Percentiles rank a stretch among this genome's conserved stretches.
Evolutionary conservation across 2,329 filamentous ascomycete species (phyloP).

Genomic region (Alternaria sp.): DNA sequence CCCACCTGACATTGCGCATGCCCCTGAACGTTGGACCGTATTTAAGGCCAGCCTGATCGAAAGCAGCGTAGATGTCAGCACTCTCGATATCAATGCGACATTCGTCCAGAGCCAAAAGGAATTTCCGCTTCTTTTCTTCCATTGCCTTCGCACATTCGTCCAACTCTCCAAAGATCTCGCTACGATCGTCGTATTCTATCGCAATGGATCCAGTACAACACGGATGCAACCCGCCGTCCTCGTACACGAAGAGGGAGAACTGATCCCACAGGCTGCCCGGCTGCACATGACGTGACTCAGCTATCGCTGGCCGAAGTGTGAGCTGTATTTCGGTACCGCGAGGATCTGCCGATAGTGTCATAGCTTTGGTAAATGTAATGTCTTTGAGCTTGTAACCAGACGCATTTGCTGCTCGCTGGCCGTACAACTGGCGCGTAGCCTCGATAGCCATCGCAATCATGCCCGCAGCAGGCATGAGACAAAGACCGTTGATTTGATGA

Average conservation of each 20-base stretch:
- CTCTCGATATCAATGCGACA: slow-evolving; percentile 13
- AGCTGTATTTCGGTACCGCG: slow-evolving; percentile 26
- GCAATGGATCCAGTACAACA: slow-evolving; percentile 33
- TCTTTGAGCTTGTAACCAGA: slow-evolving; percentile 21
- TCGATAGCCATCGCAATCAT: slow-evolving; percentile 21
- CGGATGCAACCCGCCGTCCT: slow-evolving; percentile 33
- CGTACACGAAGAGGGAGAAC: slow-evolving; percentile 23
- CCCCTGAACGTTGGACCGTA: slow-evolving; percentile 29
- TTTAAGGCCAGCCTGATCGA: slow-evolving; percentile 17
- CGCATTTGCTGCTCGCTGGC: not conserved
- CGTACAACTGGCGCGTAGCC: slow-evolving; percentile 18
- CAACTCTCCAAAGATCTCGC: not conserved
- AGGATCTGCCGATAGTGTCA: slow-evolving; percentile 11
- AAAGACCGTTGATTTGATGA: slow-evolving; percentile 45
- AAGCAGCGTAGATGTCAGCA: slow-evolving; percentile 21
- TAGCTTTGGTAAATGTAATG: slow-evolving; percentile 15
- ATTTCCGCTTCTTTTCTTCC: not conserved
- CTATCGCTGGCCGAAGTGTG: slow-evolving; percentile 12
- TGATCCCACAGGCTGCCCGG: slow-evolving; percentile 7
- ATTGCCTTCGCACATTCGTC: not conserved
- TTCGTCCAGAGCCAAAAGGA: not conserved
- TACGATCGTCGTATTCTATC: slow-evolving; percentile 12
- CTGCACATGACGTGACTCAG: not conserved
- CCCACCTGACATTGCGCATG: slow-evolving; percentile 19
- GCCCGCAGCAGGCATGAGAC: slow-evolving; percentile 36